Evolutionary conservation across 2,329 filamentous ascomycete genomes (phyloP).

Genomic region (Colletotrichum sp.): DNA sequence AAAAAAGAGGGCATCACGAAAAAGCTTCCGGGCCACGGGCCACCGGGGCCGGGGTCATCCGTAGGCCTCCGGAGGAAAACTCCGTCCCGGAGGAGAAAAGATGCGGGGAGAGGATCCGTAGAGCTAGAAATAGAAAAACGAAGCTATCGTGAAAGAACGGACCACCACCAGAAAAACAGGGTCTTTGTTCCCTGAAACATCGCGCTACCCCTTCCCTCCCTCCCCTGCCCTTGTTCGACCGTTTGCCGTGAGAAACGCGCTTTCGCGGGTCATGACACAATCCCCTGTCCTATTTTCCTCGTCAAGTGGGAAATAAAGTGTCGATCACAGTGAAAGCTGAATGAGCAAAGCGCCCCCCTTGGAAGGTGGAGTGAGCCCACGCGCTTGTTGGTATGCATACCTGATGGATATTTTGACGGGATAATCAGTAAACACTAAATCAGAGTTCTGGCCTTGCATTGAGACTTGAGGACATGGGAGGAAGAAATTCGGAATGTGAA

Average conservation of each 20-base stretch:
- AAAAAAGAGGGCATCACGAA: background rate
- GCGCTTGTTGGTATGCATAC: background rate
- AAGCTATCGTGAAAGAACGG: background rate
- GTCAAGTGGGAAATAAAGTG: background rate
- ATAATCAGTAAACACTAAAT: background rate
- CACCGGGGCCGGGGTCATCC: background rate
- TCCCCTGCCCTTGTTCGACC: background rate
- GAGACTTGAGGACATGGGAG: background rate
- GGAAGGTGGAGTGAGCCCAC: background rate
- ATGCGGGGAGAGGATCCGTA: background rate
- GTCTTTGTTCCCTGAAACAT: background rate
- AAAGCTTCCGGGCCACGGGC: background rate
- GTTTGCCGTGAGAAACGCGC: background rate
- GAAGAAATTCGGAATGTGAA: background rate
- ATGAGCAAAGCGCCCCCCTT: background rate
- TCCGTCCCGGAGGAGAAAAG: background rate
- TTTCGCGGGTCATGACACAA: background rate
- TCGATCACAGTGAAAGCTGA: constrained; percentile 5
- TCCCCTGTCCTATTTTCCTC: background rate
- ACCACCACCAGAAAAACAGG: background rate
- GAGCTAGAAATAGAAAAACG: background rate
- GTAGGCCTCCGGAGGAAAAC: background rate
- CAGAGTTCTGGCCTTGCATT: background rate
- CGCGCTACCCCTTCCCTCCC: background rate
- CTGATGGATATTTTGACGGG: background rate